These are phyloP conservation scores for Lipomyces chichibuensis DNA, from an alignment of 805 yeast genomes.

Conservation along the genomic window DNA sequence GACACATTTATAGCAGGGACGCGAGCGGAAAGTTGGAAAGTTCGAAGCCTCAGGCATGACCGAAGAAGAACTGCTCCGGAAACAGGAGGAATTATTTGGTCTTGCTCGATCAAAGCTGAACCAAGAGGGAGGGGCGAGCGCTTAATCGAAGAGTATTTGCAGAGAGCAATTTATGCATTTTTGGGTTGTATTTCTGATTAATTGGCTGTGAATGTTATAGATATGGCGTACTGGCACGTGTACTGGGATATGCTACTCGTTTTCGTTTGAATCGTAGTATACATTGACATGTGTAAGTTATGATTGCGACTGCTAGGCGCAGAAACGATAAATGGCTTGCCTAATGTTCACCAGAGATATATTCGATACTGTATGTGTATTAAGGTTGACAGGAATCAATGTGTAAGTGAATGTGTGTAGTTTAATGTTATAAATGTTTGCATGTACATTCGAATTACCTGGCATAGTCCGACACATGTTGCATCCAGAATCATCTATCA, in stretches of 20 bases:
- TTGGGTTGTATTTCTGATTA: not conserved
- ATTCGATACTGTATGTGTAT: not conserved
- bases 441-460: not conserved
- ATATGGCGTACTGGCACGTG: slow-evolving; percentile 1
- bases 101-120: slow-evolving; percentile 54
- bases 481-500: no score
- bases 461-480: no score
- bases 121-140: slow-evolving; percentile 13
- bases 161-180: not conserved
- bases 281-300: not conserved
- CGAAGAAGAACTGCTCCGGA: slow-evolving; percentile 87
- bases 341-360: not conserved
- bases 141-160: not conserved
- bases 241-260: not conserved
- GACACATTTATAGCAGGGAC: slow-evolving; percentile 44
- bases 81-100: slow-evolving; percentile 90
- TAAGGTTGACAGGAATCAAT: not conserved
- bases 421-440: not conserved
- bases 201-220: not conserved
- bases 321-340: not conserved
- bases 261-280: not conserved
- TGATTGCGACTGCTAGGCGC: not conserved
- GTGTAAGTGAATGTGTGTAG: not conserved
- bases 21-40: slow-evolving; percentile 89
- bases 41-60: slow-evolving; percentile 89